Evolutionary conservation across 2,329 filamentous ascomycete species (phyloP).

Genomic region (Daldinia eschscholtzii): DNA sequence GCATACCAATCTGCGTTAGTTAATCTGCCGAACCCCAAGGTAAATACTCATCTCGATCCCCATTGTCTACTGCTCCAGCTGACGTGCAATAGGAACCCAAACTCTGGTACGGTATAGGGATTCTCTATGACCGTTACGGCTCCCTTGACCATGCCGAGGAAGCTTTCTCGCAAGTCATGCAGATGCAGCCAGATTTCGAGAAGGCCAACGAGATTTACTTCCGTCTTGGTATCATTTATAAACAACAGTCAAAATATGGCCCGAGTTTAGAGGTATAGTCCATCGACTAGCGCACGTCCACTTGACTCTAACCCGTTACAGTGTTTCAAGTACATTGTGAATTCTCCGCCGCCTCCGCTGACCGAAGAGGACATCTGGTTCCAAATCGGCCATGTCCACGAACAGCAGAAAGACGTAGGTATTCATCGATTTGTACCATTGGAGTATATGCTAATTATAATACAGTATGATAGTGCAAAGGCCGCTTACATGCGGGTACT

Average conservation of each 20-base stretch:
- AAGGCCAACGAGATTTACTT: slow-evolving; percentile 99
- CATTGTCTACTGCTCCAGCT: slow-evolving; percentile 22
- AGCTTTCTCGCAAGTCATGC: slow-evolving; percentile 98
- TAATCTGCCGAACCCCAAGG: slow-evolving; percentile 92
- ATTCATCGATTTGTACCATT: slow-evolving; percentile 42
- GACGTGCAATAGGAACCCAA: slow-evolving; percentile 80
- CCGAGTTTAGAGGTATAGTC: slow-evolving; percentile 87
- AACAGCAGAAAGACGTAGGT: slow-evolving; percentile 97
- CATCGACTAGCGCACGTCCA: not conserved
- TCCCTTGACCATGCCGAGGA: slow-evolving; percentile 97
- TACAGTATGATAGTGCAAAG: slow-evolving; percentile 91
- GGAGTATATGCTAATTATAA: slow-evolving; percentile 49
- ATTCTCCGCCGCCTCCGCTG: slow-evolving; percentile 88
- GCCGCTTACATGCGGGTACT: slow-evolving; percentile 91
- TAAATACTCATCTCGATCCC: slow-evolving; percentile 55
- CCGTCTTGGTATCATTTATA: slow-evolving; percentile 98
- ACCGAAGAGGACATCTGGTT: slow-evolving; percentile 99
- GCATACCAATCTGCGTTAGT: slow-evolving; percentile 97
- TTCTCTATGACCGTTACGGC: slow-evolving; percentile 95
- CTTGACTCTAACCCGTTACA: slow-evolving; percentile 56
- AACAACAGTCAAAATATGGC: slow-evolving; percentile 93
- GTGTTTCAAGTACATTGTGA: slow-evolving; percentile 99
- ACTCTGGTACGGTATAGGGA: slow-evolving; percentile 98
- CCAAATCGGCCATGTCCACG: slow-evolving; percentile 98
- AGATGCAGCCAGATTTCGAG: slow-evolving; percentile 96